Evolutionary conservation across 257 asterid species (phyloP), one percentile per base, ranked within the genome.

Genomic region (Anisodus acutangulus): DNA sequence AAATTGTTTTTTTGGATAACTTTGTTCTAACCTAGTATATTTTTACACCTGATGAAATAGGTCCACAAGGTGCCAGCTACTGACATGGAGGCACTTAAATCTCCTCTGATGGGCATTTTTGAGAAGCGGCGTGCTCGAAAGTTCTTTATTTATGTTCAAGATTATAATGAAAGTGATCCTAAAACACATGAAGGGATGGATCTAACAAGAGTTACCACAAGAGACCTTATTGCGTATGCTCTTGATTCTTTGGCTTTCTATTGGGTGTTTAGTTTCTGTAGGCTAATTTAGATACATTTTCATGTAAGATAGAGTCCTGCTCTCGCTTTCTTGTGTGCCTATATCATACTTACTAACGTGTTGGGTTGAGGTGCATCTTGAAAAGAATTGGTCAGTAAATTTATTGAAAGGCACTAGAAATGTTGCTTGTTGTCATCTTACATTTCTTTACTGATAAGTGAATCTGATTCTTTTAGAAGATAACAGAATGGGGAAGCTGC

Each of bases 51-150:
- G 22, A 78, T 85, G 84, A 81, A 84, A 91, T 85, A 96, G 99
- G 93, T 96, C 81, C 98, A 96, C 93, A 96, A 96, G 94, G 99
- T 96, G 85, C 99, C 99, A 64, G 97, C 99, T 80, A 96, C 93
- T 86, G 98, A 96, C 87, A 93, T 96, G 94, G 99, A 96, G 90
- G 98, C 98, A 82, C 93, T 96, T 82, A 96, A 91, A 89, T 96
- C 99, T 83, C 99, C 99, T 84, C 93, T 96, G 72, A 96, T 96
- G 99, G 98, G 99, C 64, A 91, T 96, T 80, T 94, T 96, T 83
- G 99, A 96, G 88, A 96, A 96, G 92, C 95, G 99, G 3, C 98
- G 98, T 84, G 99, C 99, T 68, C 89, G 98, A 12, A 96, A 96
- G 81, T 96, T 94, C 90, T 96, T 96, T 91, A 91, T 94, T 81